These are phyloP conservation scores for Fusarium succisae DNA, from an alignment of 2,329 filamentous ascomycete species.

Conservation along the genomic window DNA sequence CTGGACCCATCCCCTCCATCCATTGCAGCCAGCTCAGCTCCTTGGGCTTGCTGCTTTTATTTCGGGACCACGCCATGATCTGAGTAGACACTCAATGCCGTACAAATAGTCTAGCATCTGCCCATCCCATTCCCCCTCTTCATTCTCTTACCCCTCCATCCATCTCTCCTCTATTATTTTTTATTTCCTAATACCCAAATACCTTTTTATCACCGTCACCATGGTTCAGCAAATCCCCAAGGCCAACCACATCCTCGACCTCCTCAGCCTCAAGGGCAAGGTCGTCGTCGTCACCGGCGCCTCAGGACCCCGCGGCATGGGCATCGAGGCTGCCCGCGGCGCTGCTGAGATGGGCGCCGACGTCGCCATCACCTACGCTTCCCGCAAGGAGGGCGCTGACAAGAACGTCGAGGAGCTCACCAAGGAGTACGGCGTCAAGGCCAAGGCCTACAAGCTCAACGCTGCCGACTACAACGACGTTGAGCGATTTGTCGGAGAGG, in stretches of 20 bases:
- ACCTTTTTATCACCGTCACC: slow-evolving; percentile 14
- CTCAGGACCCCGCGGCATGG: slow-evolving; percentile 75
- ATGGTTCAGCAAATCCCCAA: slow-evolving; percentile 69
- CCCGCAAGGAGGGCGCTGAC: slow-evolving; percentile 72
- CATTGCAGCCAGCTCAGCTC: background rate
- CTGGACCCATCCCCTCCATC: slow-evolving; percentile 35
- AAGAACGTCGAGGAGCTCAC: slow-evolving; percentile 73
- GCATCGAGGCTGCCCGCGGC: slow-evolving; percentile 74
- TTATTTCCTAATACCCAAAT: background rate
- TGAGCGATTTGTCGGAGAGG: slow-evolving; percentile 65
- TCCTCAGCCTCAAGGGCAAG: slow-evolving; percentile 78
- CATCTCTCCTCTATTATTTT: background rate
- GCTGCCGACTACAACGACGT: slow-evolving; percentile 63
- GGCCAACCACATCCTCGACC: slow-evolving; percentile 67
- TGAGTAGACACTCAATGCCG: background rate
- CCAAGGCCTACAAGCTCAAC: slow-evolving; percentile 68
- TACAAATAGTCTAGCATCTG: slow-evolving; percentile 28
- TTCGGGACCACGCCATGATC: slow-evolving; percentile 12
- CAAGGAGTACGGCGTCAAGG: slow-evolving; percentile 74
- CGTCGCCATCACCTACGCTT: slow-evolving; percentile 76
- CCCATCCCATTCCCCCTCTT: background rate
- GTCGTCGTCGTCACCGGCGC: slow-evolving; percentile 77
- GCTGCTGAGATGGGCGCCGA: slow-evolving; percentile 77
- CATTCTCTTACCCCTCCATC: background rate
- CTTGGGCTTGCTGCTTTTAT: slow-evolving; percentile 18